Percentiles rank a stretch among this genome's conserved stretches.
These are phyloP conservation scores for Pholiota adiposa DNA, from an alignment of 1,284 basidiomycete species.

Conservation along the genomic window DNA sequence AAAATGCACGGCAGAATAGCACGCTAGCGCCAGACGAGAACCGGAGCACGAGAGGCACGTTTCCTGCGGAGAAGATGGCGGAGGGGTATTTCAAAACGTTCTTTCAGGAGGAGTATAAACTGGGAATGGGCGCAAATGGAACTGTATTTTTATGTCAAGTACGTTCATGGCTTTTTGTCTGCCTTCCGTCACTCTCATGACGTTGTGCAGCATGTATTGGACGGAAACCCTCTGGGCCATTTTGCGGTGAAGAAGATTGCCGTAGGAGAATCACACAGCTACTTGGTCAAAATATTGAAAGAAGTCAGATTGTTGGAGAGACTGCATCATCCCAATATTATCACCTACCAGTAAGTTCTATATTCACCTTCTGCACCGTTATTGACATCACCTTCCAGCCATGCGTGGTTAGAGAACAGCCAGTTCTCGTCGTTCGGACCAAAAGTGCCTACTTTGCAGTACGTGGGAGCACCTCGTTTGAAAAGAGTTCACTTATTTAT, in stretches of 20 bases:
- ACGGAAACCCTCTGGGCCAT: slow-evolving; percentile 77
- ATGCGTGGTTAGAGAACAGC: slow-evolving; percentile 89
- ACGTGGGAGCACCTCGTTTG: slow-evolving; percentile 25
- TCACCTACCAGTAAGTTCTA: slow-evolving; percentile 77
- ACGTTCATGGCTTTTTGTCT: slow-evolving; percentile 23
- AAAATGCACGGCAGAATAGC: slow-evolving; percentile 6
- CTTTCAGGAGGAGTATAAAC: slow-evolving; percentile 83
- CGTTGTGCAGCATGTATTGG: slow-evolving; percentile 70
- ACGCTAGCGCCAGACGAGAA: slow-evolving; percentile 8
- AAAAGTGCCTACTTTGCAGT: slow-evolving; percentile 83
- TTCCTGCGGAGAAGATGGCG: slow-evolving; percentile 71
- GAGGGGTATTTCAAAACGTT: slow-evolving; percentile 87
- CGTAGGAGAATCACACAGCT: slow-evolving; percentile 85
- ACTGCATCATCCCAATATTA: slow-evolving; percentile 90
- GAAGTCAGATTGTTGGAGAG: slow-evolving; percentile 76
- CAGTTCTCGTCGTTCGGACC: slow-evolving; percentile 88
- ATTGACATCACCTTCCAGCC: slow-evolving; percentile 40
- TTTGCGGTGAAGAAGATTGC: slow-evolving; percentile 97
- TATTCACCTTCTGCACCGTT: background rate
- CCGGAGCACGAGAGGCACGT: slow-evolving; percentile 36
- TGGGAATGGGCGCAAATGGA: slow-evolving; percentile 94
- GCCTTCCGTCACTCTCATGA: background rate
- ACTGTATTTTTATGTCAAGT: slow-evolving; percentile 88
- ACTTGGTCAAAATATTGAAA: slow-evolving; percentile 79
- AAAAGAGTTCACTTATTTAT: background rate